A percentile compares a stretch with the other conserved stretches of the same genome.
Conservation (phyloP, 2,329 filamentous ascomycete genomes). For the Hypomyces perniciosus region DNA sequence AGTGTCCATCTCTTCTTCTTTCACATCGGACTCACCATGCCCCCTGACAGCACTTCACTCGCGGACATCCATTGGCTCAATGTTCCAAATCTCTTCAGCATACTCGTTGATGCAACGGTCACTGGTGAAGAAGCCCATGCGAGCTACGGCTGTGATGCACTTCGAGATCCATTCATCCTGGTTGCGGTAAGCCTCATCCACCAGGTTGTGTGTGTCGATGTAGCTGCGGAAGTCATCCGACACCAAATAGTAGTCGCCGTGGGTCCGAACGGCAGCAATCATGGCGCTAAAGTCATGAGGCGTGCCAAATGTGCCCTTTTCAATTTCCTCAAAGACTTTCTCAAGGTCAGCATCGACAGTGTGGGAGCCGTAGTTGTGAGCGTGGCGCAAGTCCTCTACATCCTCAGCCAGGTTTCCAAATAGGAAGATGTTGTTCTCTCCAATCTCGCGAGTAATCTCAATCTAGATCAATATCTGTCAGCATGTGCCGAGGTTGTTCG, state of each 20-base stretch:
- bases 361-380: constrained; percentile 78
- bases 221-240: constrained; percentile 97
- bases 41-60: constrained; percentile 19
- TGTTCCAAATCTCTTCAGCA: constrained; percentile 94
- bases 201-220: constrained; percentile 80
- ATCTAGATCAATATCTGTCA: constrained; percentile 45
- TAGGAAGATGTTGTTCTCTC: constrained; percentile 96
- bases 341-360: constrained; percentile 68
- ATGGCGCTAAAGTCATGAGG: constrained; percentile 73
- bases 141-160: constrained; percentile 77
- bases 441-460: constrained; percentile 95
- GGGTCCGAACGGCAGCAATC: constrained; percentile 77
- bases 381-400: constrained; percentile 90
- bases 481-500: not conserved
- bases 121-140: constrained; percentile 97
- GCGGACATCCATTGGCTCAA: constrained; percentile 65
- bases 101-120: constrained; percentile 97
- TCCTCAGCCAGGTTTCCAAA: constrained; percentile 95
- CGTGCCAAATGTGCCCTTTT: constrained; percentile 74
- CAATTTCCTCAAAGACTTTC: constrained; percentile 79
- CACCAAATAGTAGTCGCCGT: constrained; percentile 96
- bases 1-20: not conserved
- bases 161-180: constrained; percentile 91
- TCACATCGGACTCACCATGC: not conserved
- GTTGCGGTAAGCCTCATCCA: constrained; percentile 88